Evolutionary conservation across 1,139 yeast genomes (phyloP).

Genomic region (Diutina pseudorugosa): DNA sequence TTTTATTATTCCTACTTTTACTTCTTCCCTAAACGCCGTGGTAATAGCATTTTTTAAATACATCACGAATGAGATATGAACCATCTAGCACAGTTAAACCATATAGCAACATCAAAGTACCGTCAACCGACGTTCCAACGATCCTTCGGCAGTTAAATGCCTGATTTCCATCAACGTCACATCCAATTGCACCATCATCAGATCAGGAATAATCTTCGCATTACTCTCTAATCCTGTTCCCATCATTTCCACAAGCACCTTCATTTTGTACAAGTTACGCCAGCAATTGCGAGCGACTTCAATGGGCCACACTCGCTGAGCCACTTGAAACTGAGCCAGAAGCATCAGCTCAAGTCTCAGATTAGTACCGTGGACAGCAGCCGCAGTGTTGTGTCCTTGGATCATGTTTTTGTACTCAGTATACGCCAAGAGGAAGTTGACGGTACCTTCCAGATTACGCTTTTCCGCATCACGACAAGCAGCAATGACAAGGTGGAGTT

Average conservation of each 20-base stretch:
- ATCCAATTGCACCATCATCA: constrained; percentile 36
- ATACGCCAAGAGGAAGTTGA: constrained; percentile 68
- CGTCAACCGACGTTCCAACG: not conserved
- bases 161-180: constrained; percentile 32
- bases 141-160: not conserved
- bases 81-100: too few species aligned
- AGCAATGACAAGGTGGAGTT: constrained; percentile 54
- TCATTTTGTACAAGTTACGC: constrained; percentile 33
- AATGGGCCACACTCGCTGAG: constrained; percentile 37
- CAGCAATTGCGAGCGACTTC: constrained; percentile 40
- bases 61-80: not conserved
- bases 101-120: too few species aligned
- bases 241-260: constrained; percentile 22
- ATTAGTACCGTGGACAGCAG: constrained; percentile 12
- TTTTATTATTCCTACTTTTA: too few species aligned
- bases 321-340: constrained; percentile 23
- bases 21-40: not conserved
- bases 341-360: constrained; percentile 20
- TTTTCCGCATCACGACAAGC: constrained; percentile 63
- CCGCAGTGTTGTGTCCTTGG: constrained; percentile 30
- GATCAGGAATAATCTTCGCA: constrained; percentile 21
- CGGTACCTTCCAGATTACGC: constrained; percentile 33
- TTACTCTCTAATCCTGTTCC: constrained; percentile 24
- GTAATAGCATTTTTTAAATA: not conserved
- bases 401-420: constrained; percentile 60